Conservation (phyloP, 768 basidiomycete genomes). For the Termitomyces sp. region DNA sequence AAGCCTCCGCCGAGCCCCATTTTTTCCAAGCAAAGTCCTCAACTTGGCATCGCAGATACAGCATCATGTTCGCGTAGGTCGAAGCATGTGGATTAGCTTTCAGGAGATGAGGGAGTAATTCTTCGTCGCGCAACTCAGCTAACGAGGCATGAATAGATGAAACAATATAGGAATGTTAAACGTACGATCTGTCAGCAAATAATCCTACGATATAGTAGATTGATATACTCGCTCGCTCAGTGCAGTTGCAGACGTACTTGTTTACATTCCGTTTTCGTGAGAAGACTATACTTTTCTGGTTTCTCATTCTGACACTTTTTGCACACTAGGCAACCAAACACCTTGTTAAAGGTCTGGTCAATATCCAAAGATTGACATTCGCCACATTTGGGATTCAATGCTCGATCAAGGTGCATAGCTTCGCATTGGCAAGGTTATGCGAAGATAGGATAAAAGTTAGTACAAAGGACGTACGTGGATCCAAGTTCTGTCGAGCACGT, state of each 20-base stretch:
- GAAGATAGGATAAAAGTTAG: background rate
- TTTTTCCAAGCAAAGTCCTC: conserved; percentile 98
- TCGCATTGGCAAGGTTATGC: conserved; percentile 2
- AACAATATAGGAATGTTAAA: conserved; percentile 6
- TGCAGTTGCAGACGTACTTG: conserved; percentile 48
- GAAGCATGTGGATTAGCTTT: conserved; percentile 86
- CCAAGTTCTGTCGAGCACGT: conserved; percentile 68
- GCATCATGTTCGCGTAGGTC: conserved; percentile 99
- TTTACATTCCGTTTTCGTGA: conserved; percentile 99
- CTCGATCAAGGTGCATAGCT: conserved; percentile 79
- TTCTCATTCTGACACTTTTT: conserved; percentile 85
- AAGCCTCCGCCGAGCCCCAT: conserved; percentile 23
- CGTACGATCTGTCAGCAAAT: conserved; percentile 89
- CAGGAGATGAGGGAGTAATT: conserved; percentile 76
- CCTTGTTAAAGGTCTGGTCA: conserved; percentile 75
- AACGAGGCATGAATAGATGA: conserved; percentile 8
- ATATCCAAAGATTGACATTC: conserved; percentile 90
- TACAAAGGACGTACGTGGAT: conserved; percentile 56
- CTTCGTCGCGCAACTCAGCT: conserved; percentile 93
- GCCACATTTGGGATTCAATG: conserved; percentile 75
- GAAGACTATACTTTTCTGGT: conserved; percentile 89
- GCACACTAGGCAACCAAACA: conserved; percentile 86
- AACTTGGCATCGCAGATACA: conserved; percentile 86
- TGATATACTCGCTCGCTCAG: background rate
- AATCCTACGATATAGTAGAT: conserved; percentile 56